Evolutionary conservation across 306 rosid genomes (phyloP).

Genomic region (Inga leiocalycina): DNA sequence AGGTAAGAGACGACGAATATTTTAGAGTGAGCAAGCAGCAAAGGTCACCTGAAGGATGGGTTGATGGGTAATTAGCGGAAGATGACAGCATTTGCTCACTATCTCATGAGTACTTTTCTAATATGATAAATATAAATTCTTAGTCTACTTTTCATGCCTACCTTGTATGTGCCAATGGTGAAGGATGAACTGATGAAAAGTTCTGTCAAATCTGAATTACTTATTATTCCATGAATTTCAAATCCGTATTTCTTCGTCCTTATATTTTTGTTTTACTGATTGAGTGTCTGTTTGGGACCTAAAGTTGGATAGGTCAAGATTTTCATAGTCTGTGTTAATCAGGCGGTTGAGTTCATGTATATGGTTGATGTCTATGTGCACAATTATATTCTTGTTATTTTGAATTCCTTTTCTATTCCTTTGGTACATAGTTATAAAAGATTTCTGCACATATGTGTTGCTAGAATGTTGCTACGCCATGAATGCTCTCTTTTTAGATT

Average conservation of each 20-base stretch:
- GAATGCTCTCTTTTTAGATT: no score
- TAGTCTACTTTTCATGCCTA: conserved; percentile 1
- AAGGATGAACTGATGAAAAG: background rate
- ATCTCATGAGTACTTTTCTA: conserved; percentile 4
- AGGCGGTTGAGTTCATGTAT: background rate
- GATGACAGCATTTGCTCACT: conserved; percentile 8
- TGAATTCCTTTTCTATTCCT: background rate
- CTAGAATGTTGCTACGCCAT: no score
- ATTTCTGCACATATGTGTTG: no score
- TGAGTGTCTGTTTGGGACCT: background rate
- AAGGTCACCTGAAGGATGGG: conserved; percentile 5
- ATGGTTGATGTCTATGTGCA: background rate
- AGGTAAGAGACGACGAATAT: background rate
- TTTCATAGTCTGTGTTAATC: background rate
- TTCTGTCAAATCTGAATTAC: conserved; percentile 10
- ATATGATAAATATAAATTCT: background rate
- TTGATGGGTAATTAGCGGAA: conserved; percentile 6
- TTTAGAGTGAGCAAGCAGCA: background rate
- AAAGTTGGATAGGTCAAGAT: background rate
- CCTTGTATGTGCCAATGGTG: background rate
- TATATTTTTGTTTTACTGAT: background rate
- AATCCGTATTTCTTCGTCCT: background rate
- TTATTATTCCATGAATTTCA: background rate
- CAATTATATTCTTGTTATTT: background rate
- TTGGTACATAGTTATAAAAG: no score